Conservation (phyloP, 345 rosid genomes). For the rapeseed (Brassica napus) region DNA sequence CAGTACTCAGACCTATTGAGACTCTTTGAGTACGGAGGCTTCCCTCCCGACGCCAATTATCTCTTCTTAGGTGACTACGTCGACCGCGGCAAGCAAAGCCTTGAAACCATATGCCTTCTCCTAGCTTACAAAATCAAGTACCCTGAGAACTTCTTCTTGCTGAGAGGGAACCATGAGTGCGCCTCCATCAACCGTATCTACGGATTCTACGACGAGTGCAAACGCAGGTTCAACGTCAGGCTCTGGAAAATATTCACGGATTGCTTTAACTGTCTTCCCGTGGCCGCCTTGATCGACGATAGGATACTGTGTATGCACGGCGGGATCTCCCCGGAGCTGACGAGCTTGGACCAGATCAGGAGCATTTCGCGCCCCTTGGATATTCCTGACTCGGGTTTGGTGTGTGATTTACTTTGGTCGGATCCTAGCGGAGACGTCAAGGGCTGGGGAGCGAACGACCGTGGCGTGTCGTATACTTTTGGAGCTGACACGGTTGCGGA, state of each 20-base stretch:
- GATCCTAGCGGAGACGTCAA: conserved; percentile 78
- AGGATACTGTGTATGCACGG: conserved; percentile 95
- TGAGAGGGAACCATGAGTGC: conserved; percentile 88
- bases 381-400: conserved; percentile 87
- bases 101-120: conserved; percentile 88
- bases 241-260: conserved; percentile 81
- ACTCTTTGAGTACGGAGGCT: conserved; percentile 88
- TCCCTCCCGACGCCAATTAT: conserved; percentile 83
- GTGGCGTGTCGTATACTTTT: conserved; percentile 87
- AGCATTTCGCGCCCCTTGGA: conserved; percentile 71
- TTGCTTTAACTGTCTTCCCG: conserved; percentile 91
- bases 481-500: conserved; percentile 76
- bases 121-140: conserved; percentile 86
- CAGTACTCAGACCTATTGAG: conserved; percentile 82
- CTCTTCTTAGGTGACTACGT: conserved; percentile 88
- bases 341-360: conserved; percentile 69
- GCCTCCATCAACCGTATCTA: conserved; percentile 87
- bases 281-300: conserved; percentile 84
- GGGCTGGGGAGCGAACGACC: conserved; percentile 93
- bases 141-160: conserved; percentile 82
- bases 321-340: conserved; percentile 85
- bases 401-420: conserved; percentile 92
- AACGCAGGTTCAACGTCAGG: conserved; percentile 77
- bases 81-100: conserved; percentile 94
- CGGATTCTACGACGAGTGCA: conserved; percentile 93